Evolutionary conservation across 179 eudicot genomes (phyloP), one percentile per base, ranked within the genome.

Genomic region (Drosera spatulata): DNA sequence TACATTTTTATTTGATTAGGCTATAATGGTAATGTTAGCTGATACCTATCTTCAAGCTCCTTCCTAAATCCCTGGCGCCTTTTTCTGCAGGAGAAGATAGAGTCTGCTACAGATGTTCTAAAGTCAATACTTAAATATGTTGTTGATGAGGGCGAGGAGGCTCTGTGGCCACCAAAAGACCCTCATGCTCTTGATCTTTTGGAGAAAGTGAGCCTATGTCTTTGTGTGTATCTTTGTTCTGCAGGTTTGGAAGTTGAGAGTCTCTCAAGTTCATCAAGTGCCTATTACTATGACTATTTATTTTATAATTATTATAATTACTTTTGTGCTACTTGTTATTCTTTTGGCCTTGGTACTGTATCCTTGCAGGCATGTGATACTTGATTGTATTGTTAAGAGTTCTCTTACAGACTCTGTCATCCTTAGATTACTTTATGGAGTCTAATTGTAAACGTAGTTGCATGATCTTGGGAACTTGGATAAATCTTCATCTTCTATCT

Each of bases 91-190:
- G 95, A 89, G 72, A 93, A 89, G 74, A 93, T 93, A 39, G 88
- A 93, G 57, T 82, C 90, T 42, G 81, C 95, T 15, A 93, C 96
- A 22, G 95, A 89, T 75, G 79, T 93, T 75, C 86, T 93, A 3
- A 93, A 89, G 74, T 80, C 80, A 56, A 89, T 93, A 68, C 73
- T 93, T 61, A 82, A 64, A 75, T 95, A 85, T 50, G 90, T 76
- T 22, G 78, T 86, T 66, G 83, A 76, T 68, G 85, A 81, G 58
- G 94, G 73, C 59, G 87, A 78, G 67, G 97, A 93, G 75, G 75
- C 83, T 55, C 49, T 70, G 54, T 93, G 99, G 99, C 99, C 99
- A 67, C 99, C 95, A 58, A 77, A 78, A 74, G 84, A 93, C 58
- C 90, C 96, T 41, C 69, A 82, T 61, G 78, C 90, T 69, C 81